A percentile compares a stretch with the other conserved stretches of the same genome.
These are phyloP conservation scores for Rhizophagus sp. DNA, from an alignment of 192 early-diverging fungal genomes.

Conservation along the genomic window DNA sequence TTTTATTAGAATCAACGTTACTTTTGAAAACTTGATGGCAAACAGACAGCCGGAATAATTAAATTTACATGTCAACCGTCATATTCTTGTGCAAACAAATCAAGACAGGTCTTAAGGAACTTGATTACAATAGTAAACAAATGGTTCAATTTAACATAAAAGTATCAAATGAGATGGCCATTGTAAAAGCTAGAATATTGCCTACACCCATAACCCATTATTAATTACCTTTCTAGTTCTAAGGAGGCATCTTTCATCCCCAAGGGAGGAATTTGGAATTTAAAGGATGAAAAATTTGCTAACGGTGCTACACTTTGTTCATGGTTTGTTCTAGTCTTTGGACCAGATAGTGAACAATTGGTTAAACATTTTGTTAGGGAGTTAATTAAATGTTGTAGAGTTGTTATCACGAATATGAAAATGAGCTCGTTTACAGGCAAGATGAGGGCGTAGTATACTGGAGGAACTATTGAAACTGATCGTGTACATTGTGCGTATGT, in stretches of 20 bases:
- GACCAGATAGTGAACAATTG: no score
- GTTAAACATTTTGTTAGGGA: no score
- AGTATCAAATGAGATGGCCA: constrained; percentile 39
- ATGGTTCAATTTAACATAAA: constrained; percentile 66
- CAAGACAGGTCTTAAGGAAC: constrained; percentile 61
- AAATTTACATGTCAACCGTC: constrained; percentile 77
- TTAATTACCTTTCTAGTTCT: not conserved
- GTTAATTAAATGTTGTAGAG: no score
- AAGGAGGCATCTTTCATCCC: no score
- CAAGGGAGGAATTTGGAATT: no score
- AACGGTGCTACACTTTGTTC: constrained; percentile 60
- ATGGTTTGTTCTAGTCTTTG: constrained; percentile 61
- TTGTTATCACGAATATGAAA: no score
- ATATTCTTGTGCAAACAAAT: constrained; percentile 75
- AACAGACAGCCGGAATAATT: constrained; percentile 86
- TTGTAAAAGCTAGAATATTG: no score
- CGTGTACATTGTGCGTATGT: constrained; percentile 85
- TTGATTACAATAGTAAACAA: constrained; percentile 67
- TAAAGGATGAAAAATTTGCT: no score
- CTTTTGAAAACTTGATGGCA: constrained; percentile 65
- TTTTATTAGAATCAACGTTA: constrained; percentile 51
- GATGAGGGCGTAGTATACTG: no score
- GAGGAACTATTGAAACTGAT: constrained; percentile 54
- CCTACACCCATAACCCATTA: constrained; percentile 38
- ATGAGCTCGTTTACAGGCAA: no score